These are phyloP conservation scores for Lenzites betulinus DNA, from an alignment of 768 basidiomycete species.

Conservation along the genomic window DNA sequence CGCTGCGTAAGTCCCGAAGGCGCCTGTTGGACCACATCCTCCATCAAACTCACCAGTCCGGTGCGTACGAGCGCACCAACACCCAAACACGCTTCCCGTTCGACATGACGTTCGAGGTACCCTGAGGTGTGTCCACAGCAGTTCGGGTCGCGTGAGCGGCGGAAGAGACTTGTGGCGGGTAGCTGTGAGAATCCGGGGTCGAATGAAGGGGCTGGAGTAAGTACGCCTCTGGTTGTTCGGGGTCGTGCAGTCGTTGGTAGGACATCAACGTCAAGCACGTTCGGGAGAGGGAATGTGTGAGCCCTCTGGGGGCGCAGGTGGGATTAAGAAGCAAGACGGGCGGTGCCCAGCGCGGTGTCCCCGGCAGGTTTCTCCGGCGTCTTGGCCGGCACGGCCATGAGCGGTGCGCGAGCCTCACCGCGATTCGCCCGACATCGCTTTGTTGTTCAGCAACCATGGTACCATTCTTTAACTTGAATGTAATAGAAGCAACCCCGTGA, in stretches of 20 bases:
- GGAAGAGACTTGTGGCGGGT: neutral
- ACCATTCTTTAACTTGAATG: no score
- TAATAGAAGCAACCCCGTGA: no score
- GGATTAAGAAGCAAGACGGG: neutral
- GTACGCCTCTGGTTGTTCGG: conserved; percentile 12
- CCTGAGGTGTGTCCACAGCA: neutral
- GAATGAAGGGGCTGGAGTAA: conserved; percentile 1
- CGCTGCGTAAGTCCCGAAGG: neutral
- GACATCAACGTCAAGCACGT: conserved; percentile 10
- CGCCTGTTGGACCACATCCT: neutral
- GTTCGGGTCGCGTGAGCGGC: neutral
- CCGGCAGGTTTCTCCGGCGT: no score
- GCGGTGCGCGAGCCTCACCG: no score
- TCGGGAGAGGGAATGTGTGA: neutral
- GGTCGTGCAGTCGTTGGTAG: conserved; percentile 14
- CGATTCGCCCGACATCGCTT: no score
- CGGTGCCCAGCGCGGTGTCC: no score
- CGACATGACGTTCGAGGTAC: conserved; percentile 16
- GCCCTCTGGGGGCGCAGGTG: neutral
- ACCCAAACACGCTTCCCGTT: conserved; percentile 24
- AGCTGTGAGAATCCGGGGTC: conserved; percentile 1
- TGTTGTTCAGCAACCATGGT: no score
- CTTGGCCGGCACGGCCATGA: no score
- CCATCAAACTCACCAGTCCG: conserved; percentile 63
- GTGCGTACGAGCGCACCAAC: conserved; percentile 64